Percentiles rank a stretch among this genome's conserved stretches.
Conservation (phyloP, 768 basidiomycete genomes). For the Termitomyces sp. region DNA sequence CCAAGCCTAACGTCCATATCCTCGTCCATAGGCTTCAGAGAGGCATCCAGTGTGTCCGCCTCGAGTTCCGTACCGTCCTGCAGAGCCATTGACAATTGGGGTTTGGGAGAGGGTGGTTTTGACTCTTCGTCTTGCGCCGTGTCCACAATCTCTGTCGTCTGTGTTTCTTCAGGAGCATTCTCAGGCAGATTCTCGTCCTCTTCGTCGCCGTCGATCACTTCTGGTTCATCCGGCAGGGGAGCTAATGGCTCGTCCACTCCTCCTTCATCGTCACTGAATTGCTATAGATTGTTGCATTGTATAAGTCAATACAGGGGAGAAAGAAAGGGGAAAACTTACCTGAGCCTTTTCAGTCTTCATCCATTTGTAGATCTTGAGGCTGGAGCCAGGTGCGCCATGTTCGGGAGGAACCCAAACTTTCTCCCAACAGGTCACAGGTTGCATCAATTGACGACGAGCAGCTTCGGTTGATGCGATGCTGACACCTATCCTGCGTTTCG, state of each 20-base stretch:
- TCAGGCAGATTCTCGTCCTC: slow-evolving; percentile 60
- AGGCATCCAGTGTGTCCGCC: slow-evolving; percentile 45
- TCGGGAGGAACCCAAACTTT: slow-evolving; percentile 68
- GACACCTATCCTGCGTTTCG: slow-evolving; percentile 73
- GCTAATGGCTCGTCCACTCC: slow-evolving; percentile 77
- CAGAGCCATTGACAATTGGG: slow-evolving; percentile 55
- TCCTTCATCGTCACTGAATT: slow-evolving; percentile 86
- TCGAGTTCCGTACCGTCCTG: slow-evolving; percentile 42
- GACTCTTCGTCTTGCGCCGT: slow-evolving; percentile 47
- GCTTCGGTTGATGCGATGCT: slow-evolving; percentile 76
- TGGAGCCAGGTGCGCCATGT: slow-evolving; percentile 49
- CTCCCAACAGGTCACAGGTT: slow-evolving; percentile 87
- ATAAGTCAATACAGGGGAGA: neutral
- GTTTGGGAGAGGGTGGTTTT: slow-evolving; percentile 66
- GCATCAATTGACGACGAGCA: slow-evolving; percentile 82
- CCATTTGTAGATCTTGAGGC: slow-evolving; percentile 72
- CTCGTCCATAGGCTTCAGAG: slow-evolving; percentile 53
- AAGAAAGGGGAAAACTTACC: slow-evolving; percentile 31
- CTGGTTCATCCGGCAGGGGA: slow-evolving; percentile 75
- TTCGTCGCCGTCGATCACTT: slow-evolving; percentile 71
- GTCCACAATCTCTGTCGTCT: slow-evolving; percentile 25
- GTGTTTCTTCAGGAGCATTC: slow-evolving; percentile 30
- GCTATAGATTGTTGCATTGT: slow-evolving; percentile 35
- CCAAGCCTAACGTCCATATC: slow-evolving; percentile 37
- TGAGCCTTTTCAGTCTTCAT: slow-evolving; percentile 76